Conservation (phyloP, 148 eudicot species). For the Rhododendron mucronatum region DNA sequence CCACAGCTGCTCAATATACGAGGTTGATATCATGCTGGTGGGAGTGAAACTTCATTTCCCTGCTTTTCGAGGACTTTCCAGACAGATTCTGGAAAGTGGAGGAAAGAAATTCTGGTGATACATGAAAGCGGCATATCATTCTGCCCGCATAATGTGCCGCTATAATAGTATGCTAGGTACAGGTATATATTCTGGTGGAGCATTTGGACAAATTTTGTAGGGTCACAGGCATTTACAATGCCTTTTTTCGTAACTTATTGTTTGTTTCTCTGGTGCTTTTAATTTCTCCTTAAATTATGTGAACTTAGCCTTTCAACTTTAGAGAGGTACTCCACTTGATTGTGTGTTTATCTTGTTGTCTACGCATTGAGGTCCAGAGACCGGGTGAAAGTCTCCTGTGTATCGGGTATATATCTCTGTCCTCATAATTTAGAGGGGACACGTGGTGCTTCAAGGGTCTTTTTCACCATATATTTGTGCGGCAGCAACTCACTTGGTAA, state of each 20-base stretch:
- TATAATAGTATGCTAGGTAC: neutral
- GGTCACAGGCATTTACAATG: neutral
- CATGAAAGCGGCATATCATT: neutral
- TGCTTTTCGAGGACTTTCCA: neutral
- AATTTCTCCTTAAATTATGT: no score
- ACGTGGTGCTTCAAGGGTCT: no score
- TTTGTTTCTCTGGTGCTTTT: neutral
- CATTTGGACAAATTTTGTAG: neutral
- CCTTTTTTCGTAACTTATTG: neutral
- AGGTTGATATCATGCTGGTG: neutral
- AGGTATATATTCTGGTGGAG: neutral
- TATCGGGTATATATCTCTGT: no score
- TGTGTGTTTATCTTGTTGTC: no score
- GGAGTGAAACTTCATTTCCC: neutral
- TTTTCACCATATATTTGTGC: no score
- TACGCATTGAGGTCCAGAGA: no score
- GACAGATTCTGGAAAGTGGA: neutral
- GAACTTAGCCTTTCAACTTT: neutral
- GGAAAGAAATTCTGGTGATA: neutral
- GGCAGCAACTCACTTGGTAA: no score
- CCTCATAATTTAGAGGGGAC: no score
- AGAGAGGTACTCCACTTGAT: no score
- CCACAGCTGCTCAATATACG: neutral
- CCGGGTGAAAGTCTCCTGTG: no score
- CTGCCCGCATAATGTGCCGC: neutral